Evolutionary conservation across 129 eudicot genomes (phyloP), one percentile per base, ranked within the genome.

Genomic region (Artemisia annua): DNA sequence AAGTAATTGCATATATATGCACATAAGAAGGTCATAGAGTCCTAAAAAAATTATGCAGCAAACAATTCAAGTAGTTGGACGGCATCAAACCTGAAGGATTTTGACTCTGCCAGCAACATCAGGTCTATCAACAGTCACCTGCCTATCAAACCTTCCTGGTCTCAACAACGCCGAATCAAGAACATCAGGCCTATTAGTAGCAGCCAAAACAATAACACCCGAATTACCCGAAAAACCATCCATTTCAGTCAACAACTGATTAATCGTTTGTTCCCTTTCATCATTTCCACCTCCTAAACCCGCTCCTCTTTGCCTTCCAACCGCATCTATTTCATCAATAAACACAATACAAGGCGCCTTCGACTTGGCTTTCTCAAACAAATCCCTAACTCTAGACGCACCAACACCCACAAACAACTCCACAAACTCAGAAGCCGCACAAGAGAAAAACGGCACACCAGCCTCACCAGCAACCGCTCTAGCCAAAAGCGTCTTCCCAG

Each of bases 281-380:
- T 93, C 98, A 83, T 93, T 93, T 32, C 98, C 98, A 74, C 98
- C 98, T 11, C 97, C 98, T 16, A 93, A 48, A n/a, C 98, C 97
- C 0, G 97, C 97, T 11, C 98, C 98, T 79, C 98, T 79, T 75
- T 93, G 97, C 85, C 98, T 84, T 53, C 98, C 98, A 13, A 93
- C 98, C 2, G 98, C 98, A 78, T 90, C 97, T 81, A 93, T 90
- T 77, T 93, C 98, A 71, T 93, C 98, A 48, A 93, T 93, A 62
- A 93, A 93, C 81, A 93, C 96, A 84, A 93, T 90, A 70, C 96
- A 93, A 48, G 98, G 98, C 4, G 98, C 97, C 52, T 90, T 89
- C 0, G 92, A 56, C 71, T 90, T 93, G 2, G 98, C 97, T 82
- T 89, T 90, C 76, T 87, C 96, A 51, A 93, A 93, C 83, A 93